Evolutionary conservation across 495 filamentous ascomycete species (phyloP).

Genomic region (Trichodelitschia bisporula): DNA sequence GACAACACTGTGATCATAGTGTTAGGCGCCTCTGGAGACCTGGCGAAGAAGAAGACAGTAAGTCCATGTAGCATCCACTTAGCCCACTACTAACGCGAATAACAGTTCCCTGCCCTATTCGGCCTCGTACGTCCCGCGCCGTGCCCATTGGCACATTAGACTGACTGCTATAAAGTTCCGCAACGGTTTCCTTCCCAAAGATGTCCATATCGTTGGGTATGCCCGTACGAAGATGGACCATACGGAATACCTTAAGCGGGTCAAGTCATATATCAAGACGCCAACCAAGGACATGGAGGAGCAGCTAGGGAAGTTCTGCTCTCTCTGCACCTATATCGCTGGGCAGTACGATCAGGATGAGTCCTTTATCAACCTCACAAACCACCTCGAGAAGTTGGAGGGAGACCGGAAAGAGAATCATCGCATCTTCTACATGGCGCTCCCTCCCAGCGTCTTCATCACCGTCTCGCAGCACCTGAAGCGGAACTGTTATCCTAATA

Average conservation of each 20-base stretch:
- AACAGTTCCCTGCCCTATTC: slow-evolving; percentile 96
- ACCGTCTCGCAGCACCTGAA: slow-evolving; percentile 93
- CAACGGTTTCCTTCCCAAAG: slow-evolving; percentile 94
- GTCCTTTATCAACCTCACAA: slow-evolving; percentile 66
- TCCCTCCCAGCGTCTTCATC: slow-evolving; percentile 94
- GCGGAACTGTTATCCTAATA: slow-evolving; percentile 81
- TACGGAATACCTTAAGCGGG: slow-evolving; percentile 74
- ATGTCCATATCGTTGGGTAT: slow-evolving; percentile 96
- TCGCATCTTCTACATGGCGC: slow-evolving; percentile 96
- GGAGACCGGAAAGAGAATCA: slow-evolving; percentile 59
- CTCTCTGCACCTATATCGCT: slow-evolving; percentile 72
- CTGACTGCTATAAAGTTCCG: slow-evolving; percentile 38
- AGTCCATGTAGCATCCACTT: slow-evolving; percentile 12
- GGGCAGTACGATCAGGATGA: slow-evolving; percentile 97
- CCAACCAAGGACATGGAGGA: slow-evolving; percentile 95
- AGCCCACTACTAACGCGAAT: too few species aligned
- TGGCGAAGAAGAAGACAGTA: slow-evolving; percentile 99
- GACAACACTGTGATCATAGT: slow-evolving; percentile 96
- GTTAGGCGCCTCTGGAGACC: slow-evolving; percentile 87
- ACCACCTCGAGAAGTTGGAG: slow-evolving; percentile 79
- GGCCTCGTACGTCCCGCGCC: slow-evolving; percentile 51
- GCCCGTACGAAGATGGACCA: slow-evolving; percentile 98
- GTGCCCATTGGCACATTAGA: neutral
- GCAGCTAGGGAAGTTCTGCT: slow-evolving; percentile 73
- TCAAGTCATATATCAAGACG: slow-evolving; percentile 96